Base-by-base conservation (phyloP, 2,329 filamentous ascomycete genomes). In the Alternaria sp. region DNA sequence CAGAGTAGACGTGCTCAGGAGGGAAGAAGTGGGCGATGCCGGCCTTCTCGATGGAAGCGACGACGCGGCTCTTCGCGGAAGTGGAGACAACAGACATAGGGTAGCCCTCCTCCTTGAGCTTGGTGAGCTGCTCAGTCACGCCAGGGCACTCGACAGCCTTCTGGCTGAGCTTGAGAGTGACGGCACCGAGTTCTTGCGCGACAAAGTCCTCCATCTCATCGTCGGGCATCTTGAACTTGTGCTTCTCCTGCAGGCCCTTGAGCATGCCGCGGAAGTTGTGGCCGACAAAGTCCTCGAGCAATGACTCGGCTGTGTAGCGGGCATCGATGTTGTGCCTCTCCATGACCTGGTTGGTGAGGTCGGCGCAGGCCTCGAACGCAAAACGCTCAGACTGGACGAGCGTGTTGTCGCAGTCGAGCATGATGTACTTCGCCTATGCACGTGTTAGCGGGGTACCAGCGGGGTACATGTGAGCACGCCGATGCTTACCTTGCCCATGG, bases 241-340 rank as follows among this genome's bases (percentile, higher is more conserved):
- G 89, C 79, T 91, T 90, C 78, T 88, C 82, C 80, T 93, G 89
- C 62, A 97, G 87, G 62, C 87, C 88, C 60, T 83, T 80, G 81
- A 96, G 89, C 92, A 96, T 96, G 80, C 92, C 92, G 69, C 93
- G 92, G 86, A 96, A 97, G 86, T 96, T 96, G 79, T 95, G 91
- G 72, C 94, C 93, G 70, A 97, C 92, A 74, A 96, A 97, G 81
- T 96, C 91, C 70, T 85, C 83, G 81, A 96, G 91, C 65, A 97
- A 89, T 61, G 88, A 85, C 48, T 89, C 87, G 74, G 91, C 91
- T 4, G 91, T 93, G 84, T 96, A 97, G 76, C 86, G 87, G 70
- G 87, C 84, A 26, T 84, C 74, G 72, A 92, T 83, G 71, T 84
- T 82, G 74, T 90, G 85, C 74, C 86, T 85, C 70, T 85, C 84